phyloP scores from a whole-genome alignment of 352 stramenopile genomes.

The Phytophthora syringae region DNA sequence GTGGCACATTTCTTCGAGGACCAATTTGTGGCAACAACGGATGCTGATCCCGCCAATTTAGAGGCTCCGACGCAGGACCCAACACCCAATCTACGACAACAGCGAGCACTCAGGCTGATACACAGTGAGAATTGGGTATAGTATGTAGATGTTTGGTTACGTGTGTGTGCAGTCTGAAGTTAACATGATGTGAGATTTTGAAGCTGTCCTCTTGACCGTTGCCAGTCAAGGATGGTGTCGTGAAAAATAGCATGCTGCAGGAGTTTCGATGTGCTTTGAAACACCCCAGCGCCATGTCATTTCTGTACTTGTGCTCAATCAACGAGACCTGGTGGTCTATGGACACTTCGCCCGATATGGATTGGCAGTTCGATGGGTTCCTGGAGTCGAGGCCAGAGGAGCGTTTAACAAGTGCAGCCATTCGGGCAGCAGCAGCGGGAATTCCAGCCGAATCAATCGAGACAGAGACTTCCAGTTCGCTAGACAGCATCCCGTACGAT shows the following conservation, averaged over 20 bases:
- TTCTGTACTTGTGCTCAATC: slow-evolving; percentile 14
- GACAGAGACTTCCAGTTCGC: slow-evolving; percentile 24
- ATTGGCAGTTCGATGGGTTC: slow-evolving; percentile 47
- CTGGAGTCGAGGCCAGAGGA: slow-evolving; percentile 23
- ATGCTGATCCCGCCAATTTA: slow-evolving; percentile 1
- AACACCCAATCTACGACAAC: slow-evolving; percentile 12
- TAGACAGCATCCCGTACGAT: slow-evolving; percentile 21
- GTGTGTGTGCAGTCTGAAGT: slow-evolving; percentile 7
- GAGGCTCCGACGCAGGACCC: slow-evolving; percentile 2
- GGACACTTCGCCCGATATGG: slow-evolving; percentile 21
- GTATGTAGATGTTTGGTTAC: not conserved
- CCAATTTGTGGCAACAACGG: slow-evolving; percentile 25
- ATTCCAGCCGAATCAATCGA: slow-evolving; percentile 26
- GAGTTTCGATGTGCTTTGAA: slow-evolving; percentile 24
- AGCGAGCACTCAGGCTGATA: slow-evolving; percentile 18
- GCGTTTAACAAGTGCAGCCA: slow-evolving; percentile 21
- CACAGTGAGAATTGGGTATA: slow-evolving; percentile 42
- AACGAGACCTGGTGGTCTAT: not conserved
- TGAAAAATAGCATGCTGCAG: slow-evolving; percentile 33
- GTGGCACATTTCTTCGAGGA: slow-evolving; percentile 60
- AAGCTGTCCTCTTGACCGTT: not conserved
- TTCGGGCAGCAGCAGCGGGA: slow-evolving; percentile 16
- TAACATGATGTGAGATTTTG: slow-evolving; percentile 17
- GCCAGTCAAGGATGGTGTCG: not conserved
- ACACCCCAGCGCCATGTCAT: slow-evolving; percentile 18